These are phyloP conservation scores for Chenopodium berlandieri DNA, from an alignment of 148 eudicot species.

Conservation along the genomic window DNA sequence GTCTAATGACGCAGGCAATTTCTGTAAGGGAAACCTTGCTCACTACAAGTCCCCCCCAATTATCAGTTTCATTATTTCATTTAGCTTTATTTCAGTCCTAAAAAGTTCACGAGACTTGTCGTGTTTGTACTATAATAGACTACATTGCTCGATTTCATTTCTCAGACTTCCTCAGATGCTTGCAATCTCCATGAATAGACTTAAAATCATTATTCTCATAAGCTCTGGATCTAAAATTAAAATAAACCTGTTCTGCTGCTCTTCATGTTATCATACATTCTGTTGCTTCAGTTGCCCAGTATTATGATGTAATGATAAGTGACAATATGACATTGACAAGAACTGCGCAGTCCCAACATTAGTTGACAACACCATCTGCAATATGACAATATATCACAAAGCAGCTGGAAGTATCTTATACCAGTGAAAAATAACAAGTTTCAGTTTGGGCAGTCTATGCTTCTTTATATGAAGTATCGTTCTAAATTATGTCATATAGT, in stretches of 20 bases:
- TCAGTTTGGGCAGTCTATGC: too few relatives aligned
- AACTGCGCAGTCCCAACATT: background rate
- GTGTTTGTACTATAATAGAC: conserved; percentile 36
- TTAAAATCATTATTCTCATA: conserved; percentile 24
- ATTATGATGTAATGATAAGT: background rate
- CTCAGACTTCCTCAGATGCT: conserved; percentile 14
- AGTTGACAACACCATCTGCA: background rate
- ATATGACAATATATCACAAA: background rate
- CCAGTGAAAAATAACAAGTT: background rate
- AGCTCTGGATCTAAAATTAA: background rate
- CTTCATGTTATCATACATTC: conserved; percentile 1
- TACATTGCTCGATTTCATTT: conserved; percentile 23
- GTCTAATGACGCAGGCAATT: conserved; percentile 27
- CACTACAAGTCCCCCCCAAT: conserved; percentile 18
- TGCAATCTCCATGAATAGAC: conserved; percentile 26
- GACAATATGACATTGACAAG: background rate
- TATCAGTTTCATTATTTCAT: conserved; percentile 25
- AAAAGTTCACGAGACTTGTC: conserved; percentile 23
- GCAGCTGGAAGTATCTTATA: background rate
- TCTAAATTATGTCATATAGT: too few relatives aligned
- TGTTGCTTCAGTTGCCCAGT: background rate
- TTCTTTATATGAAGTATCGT: too few relatives aligned
- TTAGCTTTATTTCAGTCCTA: conserved; percentile 21
- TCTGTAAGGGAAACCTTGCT: conserved; percentile 24
- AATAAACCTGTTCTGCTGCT: background rate